phyloP scores from a whole-genome alignment of 768 basidiomycete species.

The Lactifluus volemus region DNA sequence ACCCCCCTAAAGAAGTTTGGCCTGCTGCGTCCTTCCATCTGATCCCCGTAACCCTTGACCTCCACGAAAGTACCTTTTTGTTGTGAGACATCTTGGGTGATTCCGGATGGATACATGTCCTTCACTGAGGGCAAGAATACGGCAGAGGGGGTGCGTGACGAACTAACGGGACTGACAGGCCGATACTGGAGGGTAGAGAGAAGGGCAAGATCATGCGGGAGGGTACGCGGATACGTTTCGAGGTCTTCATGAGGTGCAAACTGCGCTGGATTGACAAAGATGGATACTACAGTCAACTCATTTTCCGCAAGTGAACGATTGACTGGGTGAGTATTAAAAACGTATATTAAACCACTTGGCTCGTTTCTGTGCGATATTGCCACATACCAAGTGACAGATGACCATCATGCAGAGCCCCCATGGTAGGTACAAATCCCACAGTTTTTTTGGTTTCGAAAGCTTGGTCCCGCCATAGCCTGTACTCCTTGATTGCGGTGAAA shows the following conservation, averaged over 20 bases:
- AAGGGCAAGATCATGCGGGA: conserved; percentile 62
- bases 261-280: conserved; percentile 97
- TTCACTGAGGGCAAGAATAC: conserved; percentile 72
- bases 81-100: conserved; percentile 58
- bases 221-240: conserved; percentile 80
- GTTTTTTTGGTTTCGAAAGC: conserved; percentile 50
- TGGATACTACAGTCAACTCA: conserved; percentile 83
- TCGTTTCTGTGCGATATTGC: conserved; percentile 1
- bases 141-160: conserved; percentile 42
- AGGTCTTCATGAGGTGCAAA: conserved; percentile 96
- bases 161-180: conserved; percentile 14
- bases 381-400: conserved; percentile 80
- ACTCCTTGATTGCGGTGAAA: conserved; percentile 52
- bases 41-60: conserved; percentile 81
- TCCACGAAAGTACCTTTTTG: conserved; percentile 90
- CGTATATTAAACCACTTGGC: neutral
- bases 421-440: conserved; percentile 95
- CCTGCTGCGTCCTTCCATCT: conserved; percentile 85
- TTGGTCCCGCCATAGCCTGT: conserved; percentile 64
- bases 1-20: conserved; percentile 95
- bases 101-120: conserved; percentile 93
- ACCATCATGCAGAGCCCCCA: conserved; percentile 94
- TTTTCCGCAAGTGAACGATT: conserved; percentile 66
- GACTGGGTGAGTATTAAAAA: conserved; percentile 39
- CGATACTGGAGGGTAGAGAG: conserved; percentile 33